Evolutionary conservation across 2,329 filamentous ascomycete species (phyloP).

Genomic region (Graphilbum fragrans): DNA sequence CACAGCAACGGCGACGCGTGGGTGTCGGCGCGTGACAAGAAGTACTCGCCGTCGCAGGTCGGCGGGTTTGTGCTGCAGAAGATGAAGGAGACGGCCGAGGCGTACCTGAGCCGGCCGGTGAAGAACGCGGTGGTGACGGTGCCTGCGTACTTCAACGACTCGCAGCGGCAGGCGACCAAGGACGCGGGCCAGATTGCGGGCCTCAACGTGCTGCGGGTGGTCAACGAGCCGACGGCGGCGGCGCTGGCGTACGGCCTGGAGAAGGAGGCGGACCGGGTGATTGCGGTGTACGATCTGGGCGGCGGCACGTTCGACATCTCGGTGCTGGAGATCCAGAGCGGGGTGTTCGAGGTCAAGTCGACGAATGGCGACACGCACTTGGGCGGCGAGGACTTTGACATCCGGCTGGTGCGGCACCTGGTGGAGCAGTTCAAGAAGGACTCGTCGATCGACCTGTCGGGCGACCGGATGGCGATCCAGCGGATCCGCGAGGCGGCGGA

Average conservation of each 20-base stretch:
- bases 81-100: conserved; percentile 96
- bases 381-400: conserved; percentile 97
- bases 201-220: conserved; percentile 97
- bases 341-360: conserved; percentile 99
- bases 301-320: conserved; percentile 99
- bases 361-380: conserved; percentile 96
- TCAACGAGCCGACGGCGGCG: conserved; percentile 97
- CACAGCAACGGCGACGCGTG: conserved; percentile 94
- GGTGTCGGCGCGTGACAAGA: conserved; percentile 86
- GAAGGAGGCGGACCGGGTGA: conserved; percentile 94
- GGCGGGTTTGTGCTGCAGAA: conserved; percentile 92
- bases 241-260: conserved; percentile 98
- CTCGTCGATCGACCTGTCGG: conserved; percentile 77
- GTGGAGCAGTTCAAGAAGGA: conserved; percentile 83
- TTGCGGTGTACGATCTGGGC: conserved; percentile 95
- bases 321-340: conserved; percentile 93
- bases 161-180: conserved; percentile 96
- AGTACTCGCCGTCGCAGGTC: conserved; percentile 96
- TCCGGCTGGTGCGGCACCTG: conserved; percentile 94
- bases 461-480: conserved; percentile 95
- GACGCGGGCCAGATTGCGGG: conserved; percentile 95
- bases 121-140: conserved; percentile 97
- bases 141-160: conserved; percentile 98
- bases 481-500: conserved; percentile 98
- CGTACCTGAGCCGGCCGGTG: conserved; percentile 87